A percentile compares a stretch with the other conserved stretches of the same genome.
Conservation (phyloP, 768 basidiomycete species). For the Scleroderma bovista region DNA sequence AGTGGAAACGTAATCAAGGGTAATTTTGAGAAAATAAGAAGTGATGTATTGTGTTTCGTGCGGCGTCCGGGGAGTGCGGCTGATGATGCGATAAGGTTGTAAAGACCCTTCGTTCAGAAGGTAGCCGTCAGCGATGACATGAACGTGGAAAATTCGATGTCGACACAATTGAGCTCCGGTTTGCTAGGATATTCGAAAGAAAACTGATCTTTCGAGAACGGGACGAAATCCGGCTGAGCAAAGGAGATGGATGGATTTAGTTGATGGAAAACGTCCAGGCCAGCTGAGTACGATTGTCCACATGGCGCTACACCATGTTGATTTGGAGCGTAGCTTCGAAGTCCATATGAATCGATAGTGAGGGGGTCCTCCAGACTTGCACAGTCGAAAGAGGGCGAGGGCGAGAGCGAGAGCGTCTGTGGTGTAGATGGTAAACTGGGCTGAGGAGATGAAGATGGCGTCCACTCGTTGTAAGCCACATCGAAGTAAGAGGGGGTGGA, state of each 20-base stretch:
- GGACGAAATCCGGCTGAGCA: constrained; percentile 15
- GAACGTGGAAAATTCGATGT: constrained; percentile 26
- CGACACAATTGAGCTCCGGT: constrained; percentile 14
- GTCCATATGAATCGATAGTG: constrained; percentile 13
- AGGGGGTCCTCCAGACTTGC: constrained; percentile 16
- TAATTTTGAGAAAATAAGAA: neutral
- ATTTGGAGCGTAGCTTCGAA: constrained; percentile 8
- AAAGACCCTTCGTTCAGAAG: constrained; percentile 18
- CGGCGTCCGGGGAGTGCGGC: constrained; percentile 5
- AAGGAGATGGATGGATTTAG: constrained; percentile 7
- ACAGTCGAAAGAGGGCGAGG: constrained; percentile 20
- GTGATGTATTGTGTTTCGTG: constrained; percentile 17
- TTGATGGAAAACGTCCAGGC: constrained; percentile 16
- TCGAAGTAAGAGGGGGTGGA: constrained; percentile 33
- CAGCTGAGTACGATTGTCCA: constrained; percentile 15
- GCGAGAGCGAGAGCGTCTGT: constrained; percentile 33
- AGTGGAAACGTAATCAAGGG: constrained; percentile 10
- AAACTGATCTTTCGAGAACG: constrained; percentile 20
- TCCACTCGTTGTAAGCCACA: constrained; percentile 39
- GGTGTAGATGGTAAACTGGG: constrained; percentile 42
- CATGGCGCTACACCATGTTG: constrained; percentile 3
- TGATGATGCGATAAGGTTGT: constrained; percentile 4
- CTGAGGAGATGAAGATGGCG: constrained; percentile 36
- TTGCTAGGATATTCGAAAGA: constrained; percentile 21
- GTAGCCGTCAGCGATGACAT: constrained; percentile 23